Conservation (phyloP, 106 monocot species). For the Dendrobium huoshanense region DNA sequence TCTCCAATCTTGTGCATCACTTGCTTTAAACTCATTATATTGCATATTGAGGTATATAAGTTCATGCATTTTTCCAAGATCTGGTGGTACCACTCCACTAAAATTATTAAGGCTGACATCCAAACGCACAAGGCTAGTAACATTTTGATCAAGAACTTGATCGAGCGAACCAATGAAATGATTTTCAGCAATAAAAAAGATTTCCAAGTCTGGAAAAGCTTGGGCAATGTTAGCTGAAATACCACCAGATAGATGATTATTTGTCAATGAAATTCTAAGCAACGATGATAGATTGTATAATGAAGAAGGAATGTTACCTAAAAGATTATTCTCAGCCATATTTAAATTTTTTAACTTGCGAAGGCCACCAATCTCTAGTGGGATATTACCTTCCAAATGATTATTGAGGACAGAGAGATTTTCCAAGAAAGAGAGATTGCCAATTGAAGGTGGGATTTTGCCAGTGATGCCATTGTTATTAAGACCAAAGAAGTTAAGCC, state of each 20-base stretch:
- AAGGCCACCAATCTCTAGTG: neutral
- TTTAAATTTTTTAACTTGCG: neutral
- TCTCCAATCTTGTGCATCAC: constrained; percentile 10
- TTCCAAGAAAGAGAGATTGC: constrained; percentile 6
- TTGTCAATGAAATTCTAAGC: neutral
- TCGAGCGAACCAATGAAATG: neutral
- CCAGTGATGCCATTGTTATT: neutral
- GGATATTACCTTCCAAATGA: constrained; percentile 15
- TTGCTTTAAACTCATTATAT: constrained; percentile 16
- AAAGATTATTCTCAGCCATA: constrained; percentile 2
- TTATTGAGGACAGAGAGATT: constrained; percentile 8
- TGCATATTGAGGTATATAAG: constrained; percentile 4
- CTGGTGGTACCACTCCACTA: constrained; percentile 12
- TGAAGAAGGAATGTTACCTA: constrained; percentile 22
- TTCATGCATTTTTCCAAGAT: constrained; percentile 9
- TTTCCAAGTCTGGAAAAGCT: neutral
- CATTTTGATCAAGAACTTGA: neutral
- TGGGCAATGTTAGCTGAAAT: constrained; percentile 13
- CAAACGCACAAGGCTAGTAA: neutral
- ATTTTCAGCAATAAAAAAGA: neutral
- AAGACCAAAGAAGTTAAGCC: neutral
- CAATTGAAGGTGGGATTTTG: constrained; percentile 2
- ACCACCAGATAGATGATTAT: constrained; percentile 18
- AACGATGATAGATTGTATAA: constrained; percentile 13
- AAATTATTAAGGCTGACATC: constrained; percentile 13